Evolutionary conservation across 164 flowering plant genomes (phyloP).

Genomic region (Tinospora cordifolia): DNA sequence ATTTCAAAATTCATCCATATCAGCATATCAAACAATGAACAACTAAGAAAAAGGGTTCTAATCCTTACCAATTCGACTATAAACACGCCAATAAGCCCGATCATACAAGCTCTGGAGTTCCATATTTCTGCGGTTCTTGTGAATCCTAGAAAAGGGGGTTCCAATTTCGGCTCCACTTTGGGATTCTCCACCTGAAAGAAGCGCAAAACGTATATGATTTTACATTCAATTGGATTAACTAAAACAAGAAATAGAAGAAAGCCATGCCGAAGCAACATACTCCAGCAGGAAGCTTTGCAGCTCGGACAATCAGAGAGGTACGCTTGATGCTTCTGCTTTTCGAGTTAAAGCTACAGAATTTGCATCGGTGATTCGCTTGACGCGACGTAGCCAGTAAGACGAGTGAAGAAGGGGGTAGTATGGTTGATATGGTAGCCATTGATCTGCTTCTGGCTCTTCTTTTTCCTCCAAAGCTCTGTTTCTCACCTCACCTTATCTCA

Average conservation of each 20-base stretch:
- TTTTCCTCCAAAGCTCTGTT: background rate
- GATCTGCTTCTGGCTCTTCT: constrained; percentile 7
- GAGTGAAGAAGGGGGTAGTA: constrained; percentile 24
- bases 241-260: background rate
- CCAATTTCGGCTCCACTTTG: constrained; percentile 62
- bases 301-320: constrained; percentile 36
- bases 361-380: constrained; percentile 4
- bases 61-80: constrained; percentile 65
- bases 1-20: background rate
- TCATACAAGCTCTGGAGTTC: constrained; percentile 96
- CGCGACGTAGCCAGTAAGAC: constrained; percentile 16
- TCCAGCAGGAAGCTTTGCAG: constrained; percentile 70
- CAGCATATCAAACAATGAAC: background rate
- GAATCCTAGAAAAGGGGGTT: constrained; percentile 71
- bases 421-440: constrained; percentile 36
- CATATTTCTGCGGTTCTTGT: constrained; percentile 79
- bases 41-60: background rate
- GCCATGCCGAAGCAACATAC: constrained; percentile 22
- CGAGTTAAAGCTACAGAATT: constrained; percentile 4
- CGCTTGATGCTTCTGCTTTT: constrained; percentile 13
- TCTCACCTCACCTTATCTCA: constrained; percentile 6
- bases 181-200: constrained; percentile 64
- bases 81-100: constrained; percentile 85
- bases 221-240: background rate
- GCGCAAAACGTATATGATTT: background rate